Evolutionary conservation across 2,329 filamentous ascomycete genomes (phyloP).

Genomic region (Colletotrichum sublineola): DNA sequence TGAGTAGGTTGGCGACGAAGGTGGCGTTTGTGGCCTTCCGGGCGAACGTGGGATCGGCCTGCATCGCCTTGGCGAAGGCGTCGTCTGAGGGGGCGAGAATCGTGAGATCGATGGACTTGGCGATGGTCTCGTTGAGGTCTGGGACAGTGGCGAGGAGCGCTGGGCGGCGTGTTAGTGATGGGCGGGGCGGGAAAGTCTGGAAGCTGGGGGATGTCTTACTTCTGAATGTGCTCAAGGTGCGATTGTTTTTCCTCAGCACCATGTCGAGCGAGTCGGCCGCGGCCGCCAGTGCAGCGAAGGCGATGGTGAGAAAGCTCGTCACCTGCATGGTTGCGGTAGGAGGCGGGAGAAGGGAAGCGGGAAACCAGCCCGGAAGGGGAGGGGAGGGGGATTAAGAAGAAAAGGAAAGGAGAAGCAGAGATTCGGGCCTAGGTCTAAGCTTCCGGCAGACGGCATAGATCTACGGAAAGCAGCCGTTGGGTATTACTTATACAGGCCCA

Average conservation of each 20-base stretch:
- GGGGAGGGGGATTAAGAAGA: not conserved
- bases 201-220: conserved; percentile 35
- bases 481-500: conserved; percentile 42
- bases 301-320: conserved; percentile 42
- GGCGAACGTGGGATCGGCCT: conserved; percentile 50
- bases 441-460: conserved; percentile 1
- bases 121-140: conserved; percentile 47
- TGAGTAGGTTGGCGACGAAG: conserved; percentile 63
- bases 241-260: conserved; percentile 45
- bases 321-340: conserved; percentile 43
- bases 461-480: conserved; percentile 16
- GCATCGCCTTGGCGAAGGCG: conserved; percentile 60
- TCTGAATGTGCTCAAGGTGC: conserved; percentile 46
- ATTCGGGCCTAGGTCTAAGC: conserved; percentile 15
- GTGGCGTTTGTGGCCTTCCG: conserved; percentile 53
- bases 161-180: conserved; percentile 28
- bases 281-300: conserved; percentile 44
- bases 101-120: conserved; percentile 50
- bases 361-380: conserved; percentile 21
- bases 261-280: conserved; percentile 42
- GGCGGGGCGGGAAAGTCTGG: not conserved
- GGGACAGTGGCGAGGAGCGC: conserved; percentile 43
- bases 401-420: conserved; percentile 20
- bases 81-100: conserved; percentile 70
- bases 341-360: conserved; percentile 9